Base-by-base conservation (phyloP, 768 basidiomycete genomes). In the Mycena filopes region DNA sequence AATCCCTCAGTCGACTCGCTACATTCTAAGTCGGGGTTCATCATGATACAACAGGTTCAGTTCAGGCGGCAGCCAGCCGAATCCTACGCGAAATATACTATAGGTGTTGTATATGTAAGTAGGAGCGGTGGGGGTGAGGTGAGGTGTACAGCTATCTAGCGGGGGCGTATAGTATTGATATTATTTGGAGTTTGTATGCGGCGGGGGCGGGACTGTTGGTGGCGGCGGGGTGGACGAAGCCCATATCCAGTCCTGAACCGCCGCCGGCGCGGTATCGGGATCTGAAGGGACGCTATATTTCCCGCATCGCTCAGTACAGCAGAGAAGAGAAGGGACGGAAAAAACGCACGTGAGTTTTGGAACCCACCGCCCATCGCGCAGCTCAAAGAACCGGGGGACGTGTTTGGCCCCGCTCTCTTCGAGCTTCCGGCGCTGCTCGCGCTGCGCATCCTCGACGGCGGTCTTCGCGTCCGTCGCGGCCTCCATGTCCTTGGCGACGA, bases 391-490 rank as follows among this genome's bases (percentile, higher is more conserved):
- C 69, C 91, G 83, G 49, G 93, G 87, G n/a, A 84, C 79, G 71
- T 92, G 89, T 54, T 79, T 79, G 68, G 86, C 82, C 7, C 93
- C 93, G 21, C 76, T 85, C 72, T 92, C 92, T 63, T 96, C 96
- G 65, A 92, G 83, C 74, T 80, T 79, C 73, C 84, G 87, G 41
- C 94, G 88, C 59, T 85, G 77, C 71, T 98, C 95, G 50, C 98
- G 84, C 79, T 99, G 96, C 26, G 89, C 89, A 68, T 97, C 95
- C 80, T 99, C 98, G 1, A 99, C 93, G 15, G 84, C 84, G 3
- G 87, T 87, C 83, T 99, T 99, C 50, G 95, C 94, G 28, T 86
- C 86, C 5, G 96, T 98, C 25, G 98, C 98, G 13, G 87, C 90
- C 70, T 96, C 94, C 95, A 99, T 97, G 76, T 99, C 95, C 73